Percentiles rank a stretch among this genome's conserved stretches.
Evolutionary conservation across 2,329 filamentous ascomycete species (phyloP).

Genomic region (Orbilia oligospora): DNA sequence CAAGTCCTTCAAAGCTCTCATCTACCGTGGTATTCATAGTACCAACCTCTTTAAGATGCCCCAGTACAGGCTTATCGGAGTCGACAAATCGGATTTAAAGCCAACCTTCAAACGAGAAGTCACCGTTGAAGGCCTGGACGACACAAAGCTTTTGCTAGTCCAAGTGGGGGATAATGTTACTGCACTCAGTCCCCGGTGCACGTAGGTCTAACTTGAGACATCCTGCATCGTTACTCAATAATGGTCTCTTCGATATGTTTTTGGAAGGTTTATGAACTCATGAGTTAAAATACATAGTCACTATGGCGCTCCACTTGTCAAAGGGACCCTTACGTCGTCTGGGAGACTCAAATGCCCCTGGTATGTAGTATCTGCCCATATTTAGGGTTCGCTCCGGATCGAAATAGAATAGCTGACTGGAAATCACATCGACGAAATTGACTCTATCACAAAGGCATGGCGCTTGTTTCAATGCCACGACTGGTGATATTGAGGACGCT

Average conservation of each 20-base stretch:
- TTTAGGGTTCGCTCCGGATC: background rate
- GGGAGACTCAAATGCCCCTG: constrained; percentile 93
- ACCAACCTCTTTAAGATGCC: constrained; percentile 25
- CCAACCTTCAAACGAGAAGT: constrained; percentile 88
- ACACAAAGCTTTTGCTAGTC: constrained; percentile 86
- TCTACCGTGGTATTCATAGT: background rate
- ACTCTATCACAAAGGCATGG: constrained; percentile 56
- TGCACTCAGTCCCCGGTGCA: constrained; percentile 86
- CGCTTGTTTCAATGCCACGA: constrained; percentile 93
- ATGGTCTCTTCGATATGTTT: background rate
- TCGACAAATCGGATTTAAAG: constrained; percentile 79
- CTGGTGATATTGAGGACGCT: constrained; percentile 94
- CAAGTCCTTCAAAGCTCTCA: background rate
- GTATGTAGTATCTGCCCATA: constrained; percentile 75
- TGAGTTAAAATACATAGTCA: constrained; percentile 72
- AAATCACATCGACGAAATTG: background rate
- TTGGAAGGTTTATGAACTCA: background rate
- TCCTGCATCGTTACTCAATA: background rate
- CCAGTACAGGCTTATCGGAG: constrained; percentile 74
- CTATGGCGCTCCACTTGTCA: constrained; percentile 89
- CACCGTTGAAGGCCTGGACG: constrained; percentile 89
- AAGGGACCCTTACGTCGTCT: constrained; percentile 84
- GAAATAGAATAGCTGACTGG: background rate
- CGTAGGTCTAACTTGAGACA: constrained; percentile 57
- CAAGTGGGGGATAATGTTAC: constrained; percentile 83